Conservation (phyloP, 306 rosid genomes). For the Ammopiptanthus mongolicus region DNA sequence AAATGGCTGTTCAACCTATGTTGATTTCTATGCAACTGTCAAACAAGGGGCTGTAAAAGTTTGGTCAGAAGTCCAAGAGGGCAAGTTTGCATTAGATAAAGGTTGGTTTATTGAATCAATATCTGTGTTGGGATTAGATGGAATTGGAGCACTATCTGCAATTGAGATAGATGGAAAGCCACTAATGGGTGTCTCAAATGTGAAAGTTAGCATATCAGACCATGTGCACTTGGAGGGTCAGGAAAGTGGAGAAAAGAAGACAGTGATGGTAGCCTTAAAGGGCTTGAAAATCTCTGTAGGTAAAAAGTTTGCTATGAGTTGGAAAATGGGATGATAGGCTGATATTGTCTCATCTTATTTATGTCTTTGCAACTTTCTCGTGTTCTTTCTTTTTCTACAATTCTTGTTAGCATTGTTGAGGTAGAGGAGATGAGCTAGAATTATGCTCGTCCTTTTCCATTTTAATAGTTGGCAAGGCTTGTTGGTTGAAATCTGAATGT, state of each 20-base stretch:
- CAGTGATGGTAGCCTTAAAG: slow-evolving; percentile 56
- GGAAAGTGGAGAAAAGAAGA: slow-evolving; percentile 41
- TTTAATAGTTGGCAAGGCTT: slow-evolving; percentile 24
- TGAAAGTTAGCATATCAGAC: slow-evolving; percentile 36
- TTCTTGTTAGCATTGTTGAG: slow-evolving; percentile 20
- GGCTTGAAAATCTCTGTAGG: slow-evolving; percentile 75
- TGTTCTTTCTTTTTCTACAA: background rate
- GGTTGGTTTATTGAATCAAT: slow-evolving; percentile 70
- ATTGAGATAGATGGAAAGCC: slow-evolving; percentile 60
- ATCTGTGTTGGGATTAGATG: slow-evolving; percentile 64
- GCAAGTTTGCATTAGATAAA: slow-evolving; percentile 71
- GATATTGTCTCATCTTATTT: background rate
- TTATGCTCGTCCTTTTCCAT: slow-evolving; percentile 45
- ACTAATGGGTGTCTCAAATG: slow-evolving; percentile 17
- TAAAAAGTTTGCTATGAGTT: slow-evolving; percentile 69
- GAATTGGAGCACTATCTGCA: slow-evolving; percentile 38
- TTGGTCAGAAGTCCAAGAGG: slow-evolving; percentile 87
- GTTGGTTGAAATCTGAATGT: background rate
- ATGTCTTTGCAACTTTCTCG: background rate
- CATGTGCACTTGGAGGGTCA: slow-evolving; percentile 33
- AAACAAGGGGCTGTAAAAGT: slow-evolving; percentile 60
- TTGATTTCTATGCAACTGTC: slow-evolving; percentile 58
- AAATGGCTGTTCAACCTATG: slow-evolving; percentile 62
- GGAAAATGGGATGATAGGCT: slow-evolving; percentile 66
- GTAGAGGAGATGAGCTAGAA: slow-evolving; percentile 47